Conservation (phyloP, 164 flowering plant genomes). For the Vitis amurensis region DNA sequence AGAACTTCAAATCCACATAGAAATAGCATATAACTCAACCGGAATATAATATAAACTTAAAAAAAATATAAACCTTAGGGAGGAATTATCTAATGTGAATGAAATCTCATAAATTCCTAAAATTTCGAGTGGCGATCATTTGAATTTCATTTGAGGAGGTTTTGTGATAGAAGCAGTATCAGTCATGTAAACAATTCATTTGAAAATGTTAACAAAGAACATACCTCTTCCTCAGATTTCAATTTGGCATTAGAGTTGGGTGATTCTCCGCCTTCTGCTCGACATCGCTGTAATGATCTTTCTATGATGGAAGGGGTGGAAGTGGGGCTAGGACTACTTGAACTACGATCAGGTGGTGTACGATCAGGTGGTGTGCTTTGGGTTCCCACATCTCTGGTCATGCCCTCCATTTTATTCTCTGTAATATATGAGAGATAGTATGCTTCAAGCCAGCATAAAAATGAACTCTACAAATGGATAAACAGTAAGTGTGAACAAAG, state of each 20-base stretch:
- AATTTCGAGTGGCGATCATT: too few species aligned
- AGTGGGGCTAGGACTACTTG: constrained; percentile 54
- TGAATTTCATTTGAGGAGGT: too few species aligned
- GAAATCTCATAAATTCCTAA: too few species aligned
- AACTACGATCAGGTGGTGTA: constrained; percentile 46
- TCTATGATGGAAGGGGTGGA: constrained; percentile 54
- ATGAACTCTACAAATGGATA: not conserved
- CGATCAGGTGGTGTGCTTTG: constrained; percentile 61
- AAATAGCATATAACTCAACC: too few species aligned
- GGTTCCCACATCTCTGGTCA: constrained; percentile 68
- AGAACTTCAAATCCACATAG: too few species aligned
- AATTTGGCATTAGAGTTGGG: constrained; percentile 22
- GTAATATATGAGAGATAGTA: not conserved
- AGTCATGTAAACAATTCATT: too few species aligned
- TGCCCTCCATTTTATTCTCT: constrained; percentile 35
- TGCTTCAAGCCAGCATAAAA: too few species aligned
- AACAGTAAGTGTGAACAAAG: not conserved
- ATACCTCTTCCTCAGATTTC: constrained; percentile 34
- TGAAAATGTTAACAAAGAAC: not conserved
- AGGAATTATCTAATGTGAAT: too few species aligned
- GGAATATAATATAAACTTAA: too few species aligned
- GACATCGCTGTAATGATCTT: constrained; percentile 30
- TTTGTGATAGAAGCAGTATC: too few species aligned
- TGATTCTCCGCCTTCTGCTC: constrained; percentile 27
- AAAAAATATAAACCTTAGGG: too few species aligned